Base-by-base conservation (phyloP, 2,329 filamentous ascomycete species). In the Fusarium sp. region DNA sequence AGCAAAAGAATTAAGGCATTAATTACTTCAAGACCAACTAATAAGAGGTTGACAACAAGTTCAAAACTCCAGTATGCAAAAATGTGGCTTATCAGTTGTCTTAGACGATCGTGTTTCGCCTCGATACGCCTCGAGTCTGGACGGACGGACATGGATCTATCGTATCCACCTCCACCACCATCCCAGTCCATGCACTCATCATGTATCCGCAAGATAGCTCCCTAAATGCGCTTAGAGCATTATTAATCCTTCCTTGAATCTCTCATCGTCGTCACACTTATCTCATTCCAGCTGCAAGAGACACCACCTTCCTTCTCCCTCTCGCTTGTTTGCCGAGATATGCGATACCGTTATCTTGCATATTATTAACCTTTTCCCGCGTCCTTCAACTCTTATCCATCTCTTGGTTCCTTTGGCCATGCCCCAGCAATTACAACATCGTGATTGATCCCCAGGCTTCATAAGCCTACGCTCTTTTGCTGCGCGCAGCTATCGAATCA, bases 111-210 rank as follows among this genome's bases (percentile, higher is more conserved):
- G 57, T 69, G 65, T 56, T 45, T 62, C 50, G 57, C 67, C 66
- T 44, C 32, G 30, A 32, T 50, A 49, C 33, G 33, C 19, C 13
- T n/a, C 35, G 11, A n/a, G 45, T 51, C 40, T 40, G 19, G 52
- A 46, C 39, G 49, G 32, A 50, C 67, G 37, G 46, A 30, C 32
- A 50, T 51, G 45, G 56, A 33, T 11, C 27, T 54, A 19, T n/a
- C 48, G 61, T 57, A 63, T 68, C 67, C 67, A 70, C 64, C 62
- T 50, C 37, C 49, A 68, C 68, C 59, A 61, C 63, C 67, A 70
- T 62, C 62, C 68, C 33, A n/a, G 30, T 47, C 30, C 54, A 60
- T 68, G 58, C 41, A 70, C 67, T 70, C 65, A 70, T 68, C 63
- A 70, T 70, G 53, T 68, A 68, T 67, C 48, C 56, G 58, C 47